Conservation (phyloP, 148 eudicot genomes). For the Vaccinium corymbosum region DNA sequence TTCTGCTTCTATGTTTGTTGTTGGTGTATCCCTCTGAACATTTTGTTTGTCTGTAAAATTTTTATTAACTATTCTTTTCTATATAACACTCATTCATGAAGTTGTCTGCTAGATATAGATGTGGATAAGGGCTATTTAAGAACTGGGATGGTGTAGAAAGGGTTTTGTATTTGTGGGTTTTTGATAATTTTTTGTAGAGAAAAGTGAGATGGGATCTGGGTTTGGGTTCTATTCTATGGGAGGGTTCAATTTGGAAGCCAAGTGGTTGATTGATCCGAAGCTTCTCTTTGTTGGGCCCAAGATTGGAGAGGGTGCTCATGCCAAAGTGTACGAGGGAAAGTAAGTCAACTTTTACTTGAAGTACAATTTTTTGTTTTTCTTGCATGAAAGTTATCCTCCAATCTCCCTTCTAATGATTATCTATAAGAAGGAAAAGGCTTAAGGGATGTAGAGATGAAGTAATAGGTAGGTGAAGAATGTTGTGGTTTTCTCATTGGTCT, state of each 20-base stretch:
- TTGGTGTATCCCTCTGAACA: slow-evolving; percentile 8
- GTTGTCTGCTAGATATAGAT: background rate
- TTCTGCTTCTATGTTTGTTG: background rate
- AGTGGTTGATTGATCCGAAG: slow-evolving; percentile 66
- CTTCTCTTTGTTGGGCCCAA: slow-evolving; percentile 63
- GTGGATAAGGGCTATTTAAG: background rate
- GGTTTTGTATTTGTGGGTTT: slow-evolving; percentile 1
- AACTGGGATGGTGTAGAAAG: background rate
- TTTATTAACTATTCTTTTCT: background rate
- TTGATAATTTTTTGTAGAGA: background rate
- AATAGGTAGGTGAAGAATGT: background rate
- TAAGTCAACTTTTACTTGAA: slow-evolving; percentile 36
- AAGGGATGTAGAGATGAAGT: background rate
- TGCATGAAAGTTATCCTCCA: too few species aligned
- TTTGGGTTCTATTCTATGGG: slow-evolving; percentile 37
- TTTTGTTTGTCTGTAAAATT: background rate
- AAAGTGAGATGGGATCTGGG: slow-evolving; percentile 44
- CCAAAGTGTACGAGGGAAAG: slow-evolving; percentile 70
- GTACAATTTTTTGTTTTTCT: background rate
- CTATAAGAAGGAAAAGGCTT: background rate
- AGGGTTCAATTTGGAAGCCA: slow-evolving; percentile 52
- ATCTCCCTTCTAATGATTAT: background rate
- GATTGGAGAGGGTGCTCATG: slow-evolving; percentile 75
- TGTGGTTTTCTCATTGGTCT: background rate
- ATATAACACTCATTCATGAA: background rate